These are phyloP conservation scores for Ascoidea tarda DNA, from an alignment of 805 yeast genomes.

Conservation along the genomic window DNA sequence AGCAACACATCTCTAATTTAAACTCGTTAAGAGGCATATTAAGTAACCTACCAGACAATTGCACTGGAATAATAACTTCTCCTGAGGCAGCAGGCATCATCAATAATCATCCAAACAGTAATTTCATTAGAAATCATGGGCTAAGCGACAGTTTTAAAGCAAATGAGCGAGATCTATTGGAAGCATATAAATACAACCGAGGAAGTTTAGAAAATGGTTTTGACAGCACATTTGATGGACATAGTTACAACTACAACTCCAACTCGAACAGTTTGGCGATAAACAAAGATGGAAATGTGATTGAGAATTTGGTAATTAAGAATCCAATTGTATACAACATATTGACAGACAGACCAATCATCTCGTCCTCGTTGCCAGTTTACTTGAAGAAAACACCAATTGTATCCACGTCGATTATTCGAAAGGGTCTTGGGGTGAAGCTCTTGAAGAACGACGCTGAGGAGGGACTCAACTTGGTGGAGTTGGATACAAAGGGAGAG, in stretches of 20 bases:
- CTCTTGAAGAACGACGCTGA: conserved; percentile 14
- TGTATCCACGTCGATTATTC: conserved; percentile 63
- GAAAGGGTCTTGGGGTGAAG: conserved; percentile 45
- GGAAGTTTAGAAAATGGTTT: not conserved
- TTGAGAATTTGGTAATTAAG: conserved; percentile 23
- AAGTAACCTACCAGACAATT: conserved; percentile 31
- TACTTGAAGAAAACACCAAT: conserved; percentile 40
- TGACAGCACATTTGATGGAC: conserved; percentile 1
- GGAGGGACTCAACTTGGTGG: conserved; percentile 25
- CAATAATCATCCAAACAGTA: conserved; percentile 1
- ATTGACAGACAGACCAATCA: conserved; percentile 79
- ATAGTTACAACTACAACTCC: not conserved
- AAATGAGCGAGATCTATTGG: conserved; percentile 1
- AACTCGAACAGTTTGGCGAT: conserved; percentile 13
- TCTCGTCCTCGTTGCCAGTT: conserved; percentile 83
- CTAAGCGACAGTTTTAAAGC: not conserved
- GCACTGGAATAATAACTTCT: conserved; percentile 83
- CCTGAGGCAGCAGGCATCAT: conserved; percentile 49
- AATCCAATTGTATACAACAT: conserved; percentile 88
- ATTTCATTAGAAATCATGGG: conserved; percentile 1
- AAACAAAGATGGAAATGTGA: conserved; percentile 7
- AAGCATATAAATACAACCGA: conserved; percentile 6
- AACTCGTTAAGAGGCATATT: conserved; percentile 48
- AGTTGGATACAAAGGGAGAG: conserved; percentile 20
- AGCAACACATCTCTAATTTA: conserved; percentile 52